Conservation (phyloP, 2,329 filamentous ascomycete genomes). For the Aureobasidium sp. region DNA sequence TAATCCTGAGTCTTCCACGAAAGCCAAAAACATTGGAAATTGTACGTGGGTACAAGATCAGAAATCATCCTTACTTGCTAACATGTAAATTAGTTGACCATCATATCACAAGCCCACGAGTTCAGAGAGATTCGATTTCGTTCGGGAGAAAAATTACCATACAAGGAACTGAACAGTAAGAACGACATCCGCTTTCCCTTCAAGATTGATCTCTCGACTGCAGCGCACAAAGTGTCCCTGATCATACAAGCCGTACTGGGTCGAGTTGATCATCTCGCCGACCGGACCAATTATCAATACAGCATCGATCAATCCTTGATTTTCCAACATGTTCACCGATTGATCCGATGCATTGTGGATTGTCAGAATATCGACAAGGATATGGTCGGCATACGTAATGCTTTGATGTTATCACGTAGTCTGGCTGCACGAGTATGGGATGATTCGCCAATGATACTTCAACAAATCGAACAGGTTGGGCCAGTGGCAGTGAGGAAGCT, state of each 20-base stretch:
- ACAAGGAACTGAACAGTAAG: conserved; percentile 65
- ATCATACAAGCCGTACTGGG: conserved; percentile 71
- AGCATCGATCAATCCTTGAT: conserved; percentile 55
- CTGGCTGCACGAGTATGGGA: conserved; percentile 76
- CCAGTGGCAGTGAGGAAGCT: conserved; percentile 68
- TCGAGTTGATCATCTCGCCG: conserved; percentile 53
- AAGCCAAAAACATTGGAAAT: conserved; percentile 59
- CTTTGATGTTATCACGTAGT: conserved; percentile 71
- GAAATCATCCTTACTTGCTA: background rate
- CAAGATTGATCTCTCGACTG: conserved; percentile 56
- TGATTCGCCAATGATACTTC: conserved; percentile 68
- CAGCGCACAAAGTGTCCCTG: conserved; percentile 68
- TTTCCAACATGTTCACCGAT: conserved; percentile 60
- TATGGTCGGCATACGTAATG: conserved; percentile 58
- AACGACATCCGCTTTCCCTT: conserved; percentile 63
- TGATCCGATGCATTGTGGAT: conserved; percentile 70
- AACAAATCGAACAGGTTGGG: conserved; percentile 75
- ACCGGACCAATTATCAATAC: conserved; percentile 53
- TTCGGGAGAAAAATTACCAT: conserved; percentile 58
- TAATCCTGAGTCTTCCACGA: conserved; percentile 55
- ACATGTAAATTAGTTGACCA: conserved; percentile 49
- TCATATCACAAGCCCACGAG: conserved; percentile 61
- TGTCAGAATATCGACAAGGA: conserved; percentile 60
- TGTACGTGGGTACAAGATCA: conserved; percentile 40
- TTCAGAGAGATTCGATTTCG: conserved; percentile 68